Base-by-base conservation (phyloP, 805 yeast genomes). In the Candida bentonensis region DNA sequence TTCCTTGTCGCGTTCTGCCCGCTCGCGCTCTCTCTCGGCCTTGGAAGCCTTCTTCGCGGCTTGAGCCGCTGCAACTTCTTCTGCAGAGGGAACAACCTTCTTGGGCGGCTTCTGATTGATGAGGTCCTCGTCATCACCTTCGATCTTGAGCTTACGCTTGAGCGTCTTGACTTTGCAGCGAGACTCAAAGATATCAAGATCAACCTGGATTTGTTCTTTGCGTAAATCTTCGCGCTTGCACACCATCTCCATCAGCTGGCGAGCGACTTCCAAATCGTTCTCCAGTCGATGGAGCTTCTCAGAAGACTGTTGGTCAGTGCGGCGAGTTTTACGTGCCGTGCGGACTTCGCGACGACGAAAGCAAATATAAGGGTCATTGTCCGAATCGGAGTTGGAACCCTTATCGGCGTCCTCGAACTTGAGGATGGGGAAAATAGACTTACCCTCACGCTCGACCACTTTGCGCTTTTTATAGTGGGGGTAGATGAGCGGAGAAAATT, bases 321-420 rank as follows among this genome's bases (percentile, higher is more conserved):
- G 76, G 61, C 98, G 77, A 0, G 98, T 92, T 61, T 92, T 92
- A 61, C 98, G 81, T 23, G 94, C 92, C 58, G 84, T 96, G 51
- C 98, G 77, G 51, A 86, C 81, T 57, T 88, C 97, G 61, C 98
- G 81, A 52, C 96, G 78, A 56, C 98, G 76, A 69, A 92, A 92
- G 66, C 96, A 86, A 34, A 86, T 81, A 61, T 92, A 92, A 1
- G 98, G 97, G 61, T 92, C 96, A 47, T 74, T 75, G 55, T 88
- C 96, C n/a, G 36, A 30, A n/a, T 30, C 36, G 5, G 36, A 30
- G 20, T 48, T 42, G 23, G 54, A 57, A 55, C 88, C 96, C 56
- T 87, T 87, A 47, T 85, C 92, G 45, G 75, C 76, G 21, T 84
- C 84, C 64, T 88, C 96, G 59, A 84, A 87, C 59, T 79, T 83